Percentiles rank a stretch among this genome's conserved stretches.
Evolutionary conservation across 116 monocot species (phyloP).

Genomic region (Papilionanthe hybrid): DNA sequence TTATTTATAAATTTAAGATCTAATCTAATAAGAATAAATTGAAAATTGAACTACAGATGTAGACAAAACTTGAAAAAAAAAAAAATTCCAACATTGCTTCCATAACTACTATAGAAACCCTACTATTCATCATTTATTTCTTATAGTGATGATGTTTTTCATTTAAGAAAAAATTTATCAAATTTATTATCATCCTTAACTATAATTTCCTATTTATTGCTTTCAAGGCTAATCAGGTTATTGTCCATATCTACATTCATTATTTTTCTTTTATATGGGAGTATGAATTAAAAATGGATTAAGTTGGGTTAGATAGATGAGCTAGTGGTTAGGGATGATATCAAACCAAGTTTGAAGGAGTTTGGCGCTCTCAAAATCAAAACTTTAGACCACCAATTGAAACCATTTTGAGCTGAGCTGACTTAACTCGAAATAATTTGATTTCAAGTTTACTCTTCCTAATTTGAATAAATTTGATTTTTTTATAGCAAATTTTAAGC

Average conservation of each 20-base stretch:
- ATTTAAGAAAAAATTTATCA: not conserved
- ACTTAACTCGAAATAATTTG: too few species aligned
- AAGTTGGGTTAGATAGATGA: not conserved
- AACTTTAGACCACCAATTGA: too few species aligned
- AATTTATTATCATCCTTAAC: not conserved
- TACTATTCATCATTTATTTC: not conserved
- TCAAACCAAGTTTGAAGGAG: too few species aligned
- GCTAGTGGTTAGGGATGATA: too few species aligned
- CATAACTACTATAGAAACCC: not conserved
- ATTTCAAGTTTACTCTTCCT: too few species aligned
- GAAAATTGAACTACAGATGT: not conserved
- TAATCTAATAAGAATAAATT: constrained; percentile 1
- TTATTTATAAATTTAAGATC: not conserved
- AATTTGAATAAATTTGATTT: too few species aligned
- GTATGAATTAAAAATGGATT: not conserved
- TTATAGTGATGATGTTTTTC: not conserved
- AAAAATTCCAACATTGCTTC: not conserved
- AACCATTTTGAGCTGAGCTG: too few species aligned
- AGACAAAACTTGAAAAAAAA: not conserved
- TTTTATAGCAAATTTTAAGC: too few species aligned
- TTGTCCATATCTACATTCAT: not conserved
- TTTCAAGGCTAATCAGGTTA: not conserved
- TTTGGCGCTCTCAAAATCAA: too few species aligned
- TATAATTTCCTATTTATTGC: not conserved
- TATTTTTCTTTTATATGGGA: not conserved